Evolutionary conservation across 208 protist genomes (phyloP).

Genomic region (Naegleria fowleri): DNA sequence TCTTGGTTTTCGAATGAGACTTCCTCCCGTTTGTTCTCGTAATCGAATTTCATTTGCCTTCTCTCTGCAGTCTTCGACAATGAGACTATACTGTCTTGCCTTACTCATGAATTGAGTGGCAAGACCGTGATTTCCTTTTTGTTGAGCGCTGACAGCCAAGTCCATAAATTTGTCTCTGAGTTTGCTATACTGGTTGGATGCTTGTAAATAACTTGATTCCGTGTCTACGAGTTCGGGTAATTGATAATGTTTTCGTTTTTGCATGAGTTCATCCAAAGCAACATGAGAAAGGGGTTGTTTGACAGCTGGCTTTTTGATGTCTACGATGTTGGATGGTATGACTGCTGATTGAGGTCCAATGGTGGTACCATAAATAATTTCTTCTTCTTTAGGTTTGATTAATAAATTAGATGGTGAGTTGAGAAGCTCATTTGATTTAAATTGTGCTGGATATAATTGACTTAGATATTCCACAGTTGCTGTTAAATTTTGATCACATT

Average conservation of each 20-base stretch:
- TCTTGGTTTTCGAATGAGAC: background rate
- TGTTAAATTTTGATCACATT: background rate
- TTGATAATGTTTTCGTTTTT: background rate
- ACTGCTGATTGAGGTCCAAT: background rate
- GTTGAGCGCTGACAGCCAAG: background rate
- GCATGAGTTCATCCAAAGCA: background rate
- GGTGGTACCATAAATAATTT: background rate
- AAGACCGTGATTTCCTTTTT: background rate
- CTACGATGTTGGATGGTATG: background rate
- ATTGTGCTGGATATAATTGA: background rate
- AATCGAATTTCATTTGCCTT: background rate
- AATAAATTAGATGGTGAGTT: background rate
- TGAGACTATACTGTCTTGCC: background rate
- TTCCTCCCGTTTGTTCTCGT: background rate
- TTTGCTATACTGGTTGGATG: background rate
- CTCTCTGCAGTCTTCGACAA: background rate
- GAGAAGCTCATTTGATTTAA: background rate
- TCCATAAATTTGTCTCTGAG: constrained; percentile 4
- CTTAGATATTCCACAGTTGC: background rate
- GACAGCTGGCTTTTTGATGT: background rate
- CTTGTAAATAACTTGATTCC: background rate
- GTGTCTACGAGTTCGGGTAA: background rate
- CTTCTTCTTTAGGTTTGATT: background rate
- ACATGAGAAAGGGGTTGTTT: background rate
- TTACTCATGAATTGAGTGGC: background rate